Conservation (phyloP, 140 eudicot species). For the Stevia rebaudiana region DNA sequence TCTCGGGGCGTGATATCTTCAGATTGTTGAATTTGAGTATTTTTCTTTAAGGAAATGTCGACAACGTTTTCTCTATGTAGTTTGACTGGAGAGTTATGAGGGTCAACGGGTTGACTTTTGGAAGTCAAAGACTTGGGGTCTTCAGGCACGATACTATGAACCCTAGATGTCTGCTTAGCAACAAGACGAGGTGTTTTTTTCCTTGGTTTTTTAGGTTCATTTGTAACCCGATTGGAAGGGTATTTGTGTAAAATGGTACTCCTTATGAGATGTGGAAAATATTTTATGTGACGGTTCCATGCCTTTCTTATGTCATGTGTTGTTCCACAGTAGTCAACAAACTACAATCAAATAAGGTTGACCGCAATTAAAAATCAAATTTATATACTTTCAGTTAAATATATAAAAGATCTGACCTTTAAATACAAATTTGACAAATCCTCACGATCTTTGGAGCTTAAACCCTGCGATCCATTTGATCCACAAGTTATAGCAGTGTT, state of each 20-base stretch:
- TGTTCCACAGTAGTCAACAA: constrained; percentile 82
- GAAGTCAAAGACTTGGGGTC: constrained; percentile 9
- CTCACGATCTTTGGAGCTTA: constrained; percentile 67
- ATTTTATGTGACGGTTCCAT: constrained; percentile 69
- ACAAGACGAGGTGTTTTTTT: constrained; percentile 15
- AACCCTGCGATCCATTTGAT: constrained; percentile 38
- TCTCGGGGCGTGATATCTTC: constrained; percentile 21
- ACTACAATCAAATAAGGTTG: constrained; percentile 38
- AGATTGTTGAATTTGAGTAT: constrained; percentile 8
- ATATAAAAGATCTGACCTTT: constrained; percentile 45
- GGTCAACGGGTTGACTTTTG: constrained; percentile 21
- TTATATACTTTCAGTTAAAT: constrained; percentile 3
- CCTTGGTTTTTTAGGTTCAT: constrained; percentile 29
- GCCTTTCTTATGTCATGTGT: constrained; percentile 63
- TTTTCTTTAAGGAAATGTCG: constrained; percentile 6
- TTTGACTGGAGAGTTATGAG: constrained; percentile 16
- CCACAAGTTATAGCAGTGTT: constrained; percentile 42
- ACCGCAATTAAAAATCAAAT: background rate
- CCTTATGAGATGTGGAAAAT: constrained; percentile 63
- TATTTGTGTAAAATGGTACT: constrained; percentile 26
- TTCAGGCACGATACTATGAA: constrained; percentile 19
- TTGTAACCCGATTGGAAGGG: constrained; percentile 25
- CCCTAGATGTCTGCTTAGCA: constrained; percentile 21
- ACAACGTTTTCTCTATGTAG: constrained; percentile 14
- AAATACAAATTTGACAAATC: constrained; percentile 59